Conservation (phyloP, 257 asterid species). For the Nicotiana paniculata region DNA sequence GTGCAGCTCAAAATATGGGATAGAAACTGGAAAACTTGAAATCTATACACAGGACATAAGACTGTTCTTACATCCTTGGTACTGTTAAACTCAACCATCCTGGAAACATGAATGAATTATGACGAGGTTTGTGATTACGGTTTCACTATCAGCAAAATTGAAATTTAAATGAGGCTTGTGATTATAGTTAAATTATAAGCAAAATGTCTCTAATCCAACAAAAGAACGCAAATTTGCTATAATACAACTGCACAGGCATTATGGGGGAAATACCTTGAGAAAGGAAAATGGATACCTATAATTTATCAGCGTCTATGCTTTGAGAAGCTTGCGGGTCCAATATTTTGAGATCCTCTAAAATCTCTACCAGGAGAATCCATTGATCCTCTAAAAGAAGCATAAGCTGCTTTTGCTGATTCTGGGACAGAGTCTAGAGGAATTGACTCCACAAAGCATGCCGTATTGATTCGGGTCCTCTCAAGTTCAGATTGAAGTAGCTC, state of each 20-base stretch:
- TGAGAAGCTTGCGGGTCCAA: conserved; percentile 68
- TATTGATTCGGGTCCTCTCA: conserved; percentile 86
- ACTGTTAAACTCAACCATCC: neutral
- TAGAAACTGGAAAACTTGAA: neutral
- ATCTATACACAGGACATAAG: neutral
- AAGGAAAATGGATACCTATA: conserved; percentile 1
- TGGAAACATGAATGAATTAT: neutral
- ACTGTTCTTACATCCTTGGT: neutral
- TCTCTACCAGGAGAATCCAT: conserved; percentile 47
- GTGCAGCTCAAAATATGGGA: neutral
- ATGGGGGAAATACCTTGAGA: neutral
- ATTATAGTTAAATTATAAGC: neutral
- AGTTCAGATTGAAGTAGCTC: conserved; percentile 89
- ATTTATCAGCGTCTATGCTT: conserved; percentile 77
- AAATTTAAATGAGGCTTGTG: neutral
- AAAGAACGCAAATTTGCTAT: neutral
- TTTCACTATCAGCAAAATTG: neutral
- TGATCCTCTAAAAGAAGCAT: conserved; percentile 83
- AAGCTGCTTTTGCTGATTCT: conserved; percentile 96
- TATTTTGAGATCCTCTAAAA: conserved; percentile 31
- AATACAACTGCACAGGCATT: neutral
- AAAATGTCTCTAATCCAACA: neutral
- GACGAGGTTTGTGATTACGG: neutral
- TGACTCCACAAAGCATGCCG: conserved; percentile 90
- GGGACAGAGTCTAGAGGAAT: conserved; percentile 77